Conservation (phyloP, 2,329 filamentous ascomycete genomes). For the Diaporthe longicolla region DNA sequence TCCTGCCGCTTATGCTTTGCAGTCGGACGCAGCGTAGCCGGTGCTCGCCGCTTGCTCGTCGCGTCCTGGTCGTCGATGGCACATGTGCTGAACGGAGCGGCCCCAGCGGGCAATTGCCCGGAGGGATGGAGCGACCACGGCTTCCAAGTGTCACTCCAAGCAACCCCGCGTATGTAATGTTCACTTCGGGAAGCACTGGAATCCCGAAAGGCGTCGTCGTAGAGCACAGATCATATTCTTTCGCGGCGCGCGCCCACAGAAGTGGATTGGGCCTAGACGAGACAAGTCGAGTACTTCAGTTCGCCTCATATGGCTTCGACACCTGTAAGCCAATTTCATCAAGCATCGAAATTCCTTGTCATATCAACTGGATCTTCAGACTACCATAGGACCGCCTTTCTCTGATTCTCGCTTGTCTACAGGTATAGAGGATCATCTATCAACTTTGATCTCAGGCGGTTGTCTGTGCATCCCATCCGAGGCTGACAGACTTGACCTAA, state of each 20-base stretch:
- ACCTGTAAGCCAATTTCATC: slow-evolving; percentile 39
- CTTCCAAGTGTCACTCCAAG: not conserved
- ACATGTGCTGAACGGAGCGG: not conserved
- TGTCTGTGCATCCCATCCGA: slow-evolving; percentile 57
- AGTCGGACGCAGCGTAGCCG: not conserved
- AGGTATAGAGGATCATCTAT: slow-evolving; percentile 45
- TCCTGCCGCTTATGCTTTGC: not conserved
- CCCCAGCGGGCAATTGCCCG: not conserved
- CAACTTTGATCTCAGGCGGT: slow-evolving; percentile 47
- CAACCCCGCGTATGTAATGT: slow-evolving; percentile 54
- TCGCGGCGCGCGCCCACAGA: slow-evolving; percentile 39
- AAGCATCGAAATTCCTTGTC: not conserved
- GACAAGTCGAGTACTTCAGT: slow-evolving; percentile 51
- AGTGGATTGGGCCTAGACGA: slow-evolving; percentile 44
- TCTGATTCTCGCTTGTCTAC: not conserved
- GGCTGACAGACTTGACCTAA: slow-evolving; percentile 52
- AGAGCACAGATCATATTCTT: slow-evolving; percentile 44
- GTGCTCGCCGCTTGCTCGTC: not conserved
- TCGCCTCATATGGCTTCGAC: slow-evolving; percentile 52
- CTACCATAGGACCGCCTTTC: not conserved
- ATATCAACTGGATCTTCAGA: not conserved
- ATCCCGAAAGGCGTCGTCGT: slow-evolving; percentile 65
- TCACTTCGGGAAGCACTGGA: slow-evolving; percentile 70
- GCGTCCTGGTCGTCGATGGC: not conserved
- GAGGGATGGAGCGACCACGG: not conserved